Conservation (phyloP, 2,329 filamentous ascomycete species). For the Aspergillus pseudoterreus region DNA sequence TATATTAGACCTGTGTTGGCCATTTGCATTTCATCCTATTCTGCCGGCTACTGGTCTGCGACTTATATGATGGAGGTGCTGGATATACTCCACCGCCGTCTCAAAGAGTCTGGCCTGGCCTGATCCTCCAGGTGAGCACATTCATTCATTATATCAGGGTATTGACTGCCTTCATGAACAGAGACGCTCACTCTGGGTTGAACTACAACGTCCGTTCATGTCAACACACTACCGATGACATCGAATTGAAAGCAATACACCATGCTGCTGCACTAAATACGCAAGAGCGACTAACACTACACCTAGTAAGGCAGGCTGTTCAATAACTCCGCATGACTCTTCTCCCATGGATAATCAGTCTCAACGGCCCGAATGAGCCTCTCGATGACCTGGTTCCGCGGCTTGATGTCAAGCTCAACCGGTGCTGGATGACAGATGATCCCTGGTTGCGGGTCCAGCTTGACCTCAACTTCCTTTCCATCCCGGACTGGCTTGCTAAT, state of each 20-base stretch:
- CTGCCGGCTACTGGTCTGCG: no score
- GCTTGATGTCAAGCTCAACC: conserved; percentile 31
- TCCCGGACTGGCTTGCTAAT: conserved; percentile 31
- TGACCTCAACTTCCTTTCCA: conserved; percentile 29
- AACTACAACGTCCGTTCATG: no score
- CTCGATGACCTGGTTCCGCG: conserved; percentile 26
- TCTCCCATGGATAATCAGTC: conserved; percentile 36
- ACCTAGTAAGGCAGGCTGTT: not conserved
- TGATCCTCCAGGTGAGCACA: not conserved
- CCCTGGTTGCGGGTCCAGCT: conserved; percentile 32
- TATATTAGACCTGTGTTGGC: no score
- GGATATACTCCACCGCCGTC: conserved; percentile 11
- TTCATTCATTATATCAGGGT: not conserved
- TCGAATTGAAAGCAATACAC: no score
- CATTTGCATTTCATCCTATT: no score
- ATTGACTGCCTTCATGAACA: not conserved
- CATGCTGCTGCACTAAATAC: no score
- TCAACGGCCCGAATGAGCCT: conserved; percentile 33
- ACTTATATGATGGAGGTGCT: conserved; percentile 1
- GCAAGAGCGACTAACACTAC: no score
- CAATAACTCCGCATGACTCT: conserved; percentile 30
- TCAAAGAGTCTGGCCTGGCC: conserved; percentile 9
- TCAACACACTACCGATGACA: no score
- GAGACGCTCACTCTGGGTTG: no score
- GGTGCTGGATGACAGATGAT: conserved; percentile 33